Percentiles rank a stretch among this genome's conserved stretches.
Conservation (phyloP, 2,329 filamentous ascomycete genomes). For the Colletotrichum brevisporum region DNA sequence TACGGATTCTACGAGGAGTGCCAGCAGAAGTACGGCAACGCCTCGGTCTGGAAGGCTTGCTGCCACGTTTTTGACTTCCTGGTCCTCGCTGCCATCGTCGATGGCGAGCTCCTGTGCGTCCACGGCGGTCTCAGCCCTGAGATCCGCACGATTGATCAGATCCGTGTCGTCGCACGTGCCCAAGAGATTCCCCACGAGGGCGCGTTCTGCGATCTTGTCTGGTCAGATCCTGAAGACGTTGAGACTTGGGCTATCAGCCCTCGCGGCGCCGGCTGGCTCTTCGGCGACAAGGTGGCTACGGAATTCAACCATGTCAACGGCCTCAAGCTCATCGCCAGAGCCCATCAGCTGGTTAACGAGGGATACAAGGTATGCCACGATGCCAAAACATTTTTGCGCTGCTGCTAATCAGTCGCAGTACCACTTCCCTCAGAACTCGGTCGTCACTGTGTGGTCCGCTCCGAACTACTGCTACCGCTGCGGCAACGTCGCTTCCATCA, state of each 20-base stretch:
- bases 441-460: constrained; percentile 98
- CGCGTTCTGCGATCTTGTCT: constrained; percentile 97
- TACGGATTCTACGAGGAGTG: constrained; percentile 99
- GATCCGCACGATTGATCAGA: constrained; percentile 98
- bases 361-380: constrained; percentile 84
- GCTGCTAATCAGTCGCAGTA: constrained; percentile 68
- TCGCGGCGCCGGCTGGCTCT: constrained; percentile 96
- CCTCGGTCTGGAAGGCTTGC: constrained; percentile 99
- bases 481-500: constrained; percentile 96
- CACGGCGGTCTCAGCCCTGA: constrained; percentile 91
- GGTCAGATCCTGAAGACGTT: constrained; percentile 97
- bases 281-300: constrained; percentile 96
- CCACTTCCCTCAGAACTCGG: constrained; percentile 94
- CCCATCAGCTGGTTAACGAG: constrained; percentile 98
- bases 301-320: constrained; percentile 98
- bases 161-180: constrained; percentile 97
- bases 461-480: constrained; percentile 97
- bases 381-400: constrained; percentile 1
- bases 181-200: constrained; percentile 99
- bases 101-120: constrained; percentile 98
- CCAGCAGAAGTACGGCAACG: constrained; percentile 97
- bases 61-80: constrained; percentile 99
- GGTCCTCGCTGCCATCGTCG: constrained; percentile 95
- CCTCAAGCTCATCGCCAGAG: constrained; percentile 93
- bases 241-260: constrained; percentile 97